These are phyloP conservation scores for Pochonia chlamydosporia DNA, from an alignment of 2,329 filamentous ascomycete species.

Conservation along the genomic window DNA sequence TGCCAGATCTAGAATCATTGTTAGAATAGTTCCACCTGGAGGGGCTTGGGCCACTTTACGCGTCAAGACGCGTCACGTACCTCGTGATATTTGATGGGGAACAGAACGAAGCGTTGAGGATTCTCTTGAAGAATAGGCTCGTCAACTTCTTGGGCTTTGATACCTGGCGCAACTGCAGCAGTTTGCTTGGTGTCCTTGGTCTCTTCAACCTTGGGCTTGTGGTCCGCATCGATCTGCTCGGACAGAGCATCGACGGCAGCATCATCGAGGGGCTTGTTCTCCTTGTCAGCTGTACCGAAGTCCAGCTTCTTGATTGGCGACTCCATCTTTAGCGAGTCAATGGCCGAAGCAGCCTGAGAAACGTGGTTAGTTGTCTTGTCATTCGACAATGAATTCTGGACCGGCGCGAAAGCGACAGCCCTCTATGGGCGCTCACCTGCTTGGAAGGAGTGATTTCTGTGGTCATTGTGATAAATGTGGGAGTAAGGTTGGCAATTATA, in stretches of 20 bases:
- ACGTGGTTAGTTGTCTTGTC: conserved; percentile 25
- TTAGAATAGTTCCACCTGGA: neutral
- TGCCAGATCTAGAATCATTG: conserved; percentile 81
- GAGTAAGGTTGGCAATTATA: conserved; percentile 8
- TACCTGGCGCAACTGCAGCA: conserved; percentile 37
- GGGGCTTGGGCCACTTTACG: conserved; percentile 54
- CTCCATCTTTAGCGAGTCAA: conserved; percentile 88
- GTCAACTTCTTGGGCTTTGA: conserved; percentile 66
- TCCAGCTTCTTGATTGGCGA: conserved; percentile 87
- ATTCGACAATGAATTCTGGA: conserved; percentile 13
- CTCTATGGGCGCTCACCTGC: conserved; percentile 39
- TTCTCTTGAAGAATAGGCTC: conserved; percentile 96
- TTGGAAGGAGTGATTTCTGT: conserved; percentile 60
- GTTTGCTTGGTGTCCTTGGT: conserved; percentile 29
- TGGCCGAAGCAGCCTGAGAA: conserved; percentile 72
- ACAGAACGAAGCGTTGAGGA: conserved; percentile 91
- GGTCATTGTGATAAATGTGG: conserved; percentile 55
- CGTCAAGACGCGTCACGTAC: conserved; percentile 64
- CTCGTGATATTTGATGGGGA: conserved; percentile 99
- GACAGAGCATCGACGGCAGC: conserved; percentile 45
- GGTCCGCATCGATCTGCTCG: conserved; percentile 54
- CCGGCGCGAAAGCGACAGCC: neutral
- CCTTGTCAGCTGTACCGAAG: conserved; percentile 71
- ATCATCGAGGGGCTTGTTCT: conserved; percentile 60
- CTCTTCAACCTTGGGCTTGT: conserved; percentile 49